A percentile compares a stretch with the other conserved stretches of the same genome.
Evolutionary conservation across 768 basidiomycete species (phyloP).

Genomic region (Lactarius akahatsu): DNA sequence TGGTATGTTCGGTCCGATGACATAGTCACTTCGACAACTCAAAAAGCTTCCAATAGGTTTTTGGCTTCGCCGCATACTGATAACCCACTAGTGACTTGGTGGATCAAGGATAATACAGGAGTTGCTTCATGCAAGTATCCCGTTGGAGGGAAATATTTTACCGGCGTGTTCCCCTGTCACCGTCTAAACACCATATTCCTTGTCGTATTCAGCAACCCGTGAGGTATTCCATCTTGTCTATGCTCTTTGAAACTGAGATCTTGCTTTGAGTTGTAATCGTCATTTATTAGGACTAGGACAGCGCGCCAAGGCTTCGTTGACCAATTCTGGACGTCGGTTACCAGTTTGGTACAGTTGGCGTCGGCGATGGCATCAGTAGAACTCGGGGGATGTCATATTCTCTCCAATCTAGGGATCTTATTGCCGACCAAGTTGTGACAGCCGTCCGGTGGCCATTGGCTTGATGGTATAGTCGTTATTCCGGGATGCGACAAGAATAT

Average conservation of each 20-base stretch:
- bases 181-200: background rate
- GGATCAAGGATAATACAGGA: background rate
- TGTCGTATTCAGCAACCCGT: slow-evolving; percentile 71
- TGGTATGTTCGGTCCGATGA: slow-evolving; percentile 16
- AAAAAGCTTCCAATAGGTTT: background rate
- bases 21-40: background rate
- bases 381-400: slow-evolving; percentile 92
- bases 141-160: background rate
- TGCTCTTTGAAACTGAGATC: slow-evolving; percentile 12
- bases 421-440: slow-evolving; percentile 96
- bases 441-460: slow-evolving; percentile 96
- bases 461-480: slow-evolving; percentile 96
- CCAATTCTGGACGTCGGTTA: slow-evolving; percentile 81
- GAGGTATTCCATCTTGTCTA: slow-evolving; percentile 37
- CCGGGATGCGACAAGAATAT: slow-evolving; percentile 99
- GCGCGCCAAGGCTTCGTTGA: slow-evolving; percentile 79
- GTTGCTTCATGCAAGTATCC: background rate
- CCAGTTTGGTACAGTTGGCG: slow-evolving; percentile 96
- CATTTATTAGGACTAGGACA: slow-evolving; percentile 90
- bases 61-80: background rate
- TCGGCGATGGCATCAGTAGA: slow-evolving; percentile 98
- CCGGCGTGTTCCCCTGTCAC: background rate
- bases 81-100: background rate
- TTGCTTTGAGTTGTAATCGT: slow-evolving; percentile 75
- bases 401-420: slow-evolving; percentile 95